Conservation (phyloP, 2,329 filamentous ascomycete species). For the Stagonosporopsis vannaccii region DNA sequence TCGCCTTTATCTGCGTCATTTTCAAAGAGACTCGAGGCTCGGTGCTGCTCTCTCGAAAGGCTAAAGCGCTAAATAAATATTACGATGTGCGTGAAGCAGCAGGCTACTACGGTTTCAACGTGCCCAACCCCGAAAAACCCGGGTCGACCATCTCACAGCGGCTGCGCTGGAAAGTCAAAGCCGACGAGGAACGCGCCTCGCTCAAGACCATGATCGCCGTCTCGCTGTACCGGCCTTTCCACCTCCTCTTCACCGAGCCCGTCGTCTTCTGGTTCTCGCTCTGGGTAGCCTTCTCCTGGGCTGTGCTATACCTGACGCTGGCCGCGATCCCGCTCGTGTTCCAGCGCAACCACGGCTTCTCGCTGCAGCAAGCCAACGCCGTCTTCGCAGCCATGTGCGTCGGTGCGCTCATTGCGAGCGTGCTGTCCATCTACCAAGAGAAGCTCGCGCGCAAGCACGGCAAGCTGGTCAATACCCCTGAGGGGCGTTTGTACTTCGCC, state of each 20-base stretch:
- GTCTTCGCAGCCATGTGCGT: conserved; percentile 77
- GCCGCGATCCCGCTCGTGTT: conserved; percentile 83
- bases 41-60: conserved; percentile 80
- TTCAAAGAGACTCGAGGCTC: conserved; percentile 85
- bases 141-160: conserved; percentile 55
- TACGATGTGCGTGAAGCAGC: conserved; percentile 75
- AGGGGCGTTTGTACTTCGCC: conserved; percentile 82
- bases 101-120: conserved; percentile 65
- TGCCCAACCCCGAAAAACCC: conserved; percentile 41
- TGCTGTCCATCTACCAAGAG: conserved; percentile 76
- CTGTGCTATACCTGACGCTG: conserved; percentile 85
- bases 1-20: conserved; percentile 69
- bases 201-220: conserved; percentile 74
- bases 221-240: conserved; percentile 80
- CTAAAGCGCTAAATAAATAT: conserved; percentile 76
- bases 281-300: conserved; percentile 92
- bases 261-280: conserved; percentile 87
- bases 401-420: conserved; percentile 70
- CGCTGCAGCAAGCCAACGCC: conserved; percentile 69
- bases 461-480: conserved; percentile 60
- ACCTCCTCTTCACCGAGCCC: conserved; percentile 76
- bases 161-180: conserved; percentile 80
- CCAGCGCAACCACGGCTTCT: conserved; percentile 70
- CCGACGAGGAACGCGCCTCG: conserved; percentile 77
- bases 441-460: conserved; percentile 62